Evolutionary conservation across 169 alveolate genomes (phyloP), one percentile per base, ranked within the genome.

Genomic region (Pseudocohnilembus persalinus): DNA sequence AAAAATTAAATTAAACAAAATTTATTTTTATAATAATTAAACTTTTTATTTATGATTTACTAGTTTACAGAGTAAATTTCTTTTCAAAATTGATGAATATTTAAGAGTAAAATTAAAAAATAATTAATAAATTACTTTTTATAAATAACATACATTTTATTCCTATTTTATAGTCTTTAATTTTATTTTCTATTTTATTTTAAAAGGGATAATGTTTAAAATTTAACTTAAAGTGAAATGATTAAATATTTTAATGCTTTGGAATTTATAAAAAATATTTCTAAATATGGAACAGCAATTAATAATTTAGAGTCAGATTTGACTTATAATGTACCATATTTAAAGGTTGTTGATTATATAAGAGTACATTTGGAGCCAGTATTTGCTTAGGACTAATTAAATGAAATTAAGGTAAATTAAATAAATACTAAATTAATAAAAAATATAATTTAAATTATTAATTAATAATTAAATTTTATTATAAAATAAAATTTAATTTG

Each of bases 311-410:
- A 86, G 64, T 74, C 87, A 30, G 90, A 86, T 35, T 49, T 76
- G 29, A 86, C 34, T 28, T 81, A 74, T 81, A 74, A 73, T 81
- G 87, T 86, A n/a, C 87, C 90, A 0, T 76, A 74, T 28, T 72
- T 86, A 29, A 86, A 83, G 33, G 87, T 82, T 16, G 79, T 86
- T 74, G 90, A 86, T 75, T 86, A 86, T 74, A 86, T 86, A 73
- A 86, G 75, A 65, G 87, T 86, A 0, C 74, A 73, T 49, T 74
- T 86, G 64, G 90, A 86, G 75, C 80, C 80, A 30, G 81, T 80
- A 30, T 29, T 86, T 64, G 74, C 63, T 35, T 74, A 80, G 27
- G 90, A 86, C 26, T 83, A 86, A 30, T 32, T 86, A 25, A 73
- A 68, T 29, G 90, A 85, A 49, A 76, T 85, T 27, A 78, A 77